These are phyloP conservation scores for Chrysochromulina parva DNA, from an alignment of 78 protist species.

Conservation along the genomic window DNA sequence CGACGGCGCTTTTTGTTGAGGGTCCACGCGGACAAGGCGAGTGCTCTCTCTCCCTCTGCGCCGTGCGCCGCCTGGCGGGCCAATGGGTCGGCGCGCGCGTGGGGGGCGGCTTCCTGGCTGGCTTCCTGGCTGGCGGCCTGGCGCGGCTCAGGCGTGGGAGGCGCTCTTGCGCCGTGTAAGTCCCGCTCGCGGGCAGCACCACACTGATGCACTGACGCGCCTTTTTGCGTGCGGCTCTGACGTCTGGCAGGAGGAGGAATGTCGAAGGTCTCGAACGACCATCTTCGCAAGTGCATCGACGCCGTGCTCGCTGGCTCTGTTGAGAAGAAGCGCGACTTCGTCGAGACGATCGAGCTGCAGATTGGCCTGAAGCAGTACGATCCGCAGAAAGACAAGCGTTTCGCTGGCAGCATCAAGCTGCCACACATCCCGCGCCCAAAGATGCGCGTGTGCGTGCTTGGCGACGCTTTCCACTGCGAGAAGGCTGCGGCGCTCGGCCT, in stretches of 20 bases:
- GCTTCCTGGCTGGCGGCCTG: no score
- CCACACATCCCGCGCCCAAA: slow-evolving; percentile 64
- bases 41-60: no score
- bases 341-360: slow-evolving; percentile 98
- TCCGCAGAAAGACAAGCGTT: slow-evolving; percentile 99
- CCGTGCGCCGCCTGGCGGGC: no score
- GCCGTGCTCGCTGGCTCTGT: not conserved
- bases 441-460: slow-evolving; percentile 89
- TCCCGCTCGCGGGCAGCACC: not conserved
- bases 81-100: no score
- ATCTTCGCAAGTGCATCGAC: not conserved
- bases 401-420: slow-evolving; percentile 87
- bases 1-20: no score
- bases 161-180: not conserved
- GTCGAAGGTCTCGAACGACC: not conserved
- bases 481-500: slow-evolving; percentile 58
- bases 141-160: no score
- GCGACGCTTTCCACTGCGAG: slow-evolving; percentile 92
- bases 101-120: no score
- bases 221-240: not conserved
- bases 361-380: slow-evolving; percentile 98
- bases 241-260: not conserved
- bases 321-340: slow-evolving; percentile 74
- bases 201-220: not conserved
- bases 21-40: no score